Percentiles rank a stretch among this genome's conserved stretches.
Evolutionary conservation across 2,329 filamentous ascomycete species (phyloP).

Genomic region (Zymoseptoria crescenta): DNA sequence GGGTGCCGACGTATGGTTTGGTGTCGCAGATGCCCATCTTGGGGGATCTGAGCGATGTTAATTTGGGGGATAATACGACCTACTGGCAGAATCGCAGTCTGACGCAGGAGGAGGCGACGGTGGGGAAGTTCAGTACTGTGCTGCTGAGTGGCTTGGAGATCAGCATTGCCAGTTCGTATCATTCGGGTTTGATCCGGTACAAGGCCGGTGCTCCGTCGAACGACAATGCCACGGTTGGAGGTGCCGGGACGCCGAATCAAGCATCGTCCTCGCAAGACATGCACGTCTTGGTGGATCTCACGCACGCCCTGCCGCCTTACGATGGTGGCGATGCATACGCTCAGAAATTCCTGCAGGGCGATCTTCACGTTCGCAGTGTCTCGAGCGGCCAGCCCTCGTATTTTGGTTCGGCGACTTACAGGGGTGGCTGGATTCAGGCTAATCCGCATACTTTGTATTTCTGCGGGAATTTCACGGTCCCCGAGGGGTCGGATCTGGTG

Average conservation of each 20-base stretch:
- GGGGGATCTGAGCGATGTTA: conserved; percentile 33
- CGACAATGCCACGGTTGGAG: background rate
- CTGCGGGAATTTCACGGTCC: conserved; percentile 30
- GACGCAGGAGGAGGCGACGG: conserved; percentile 27
- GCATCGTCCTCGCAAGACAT: conserved; percentile 21
- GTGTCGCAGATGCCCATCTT: conserved; percentile 36
- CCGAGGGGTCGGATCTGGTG: background rate
- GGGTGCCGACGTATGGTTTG: conserved; percentile 33
- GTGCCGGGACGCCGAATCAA: background rate
- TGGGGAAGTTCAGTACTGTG: conserved; percentile 32
- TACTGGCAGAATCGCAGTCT: conserved; percentile 33
- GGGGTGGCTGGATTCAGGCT: conserved; percentile 40
- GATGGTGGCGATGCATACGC: conserved; percentile 17
- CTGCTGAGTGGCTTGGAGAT: conserved; percentile 30
- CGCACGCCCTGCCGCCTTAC: conserved; percentile 41
- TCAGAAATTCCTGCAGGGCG: conserved; percentile 14
- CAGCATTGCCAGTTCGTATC: conserved; percentile 31
- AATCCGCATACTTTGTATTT: conserved; percentile 40
- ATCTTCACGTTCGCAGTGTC: conserved; percentile 24
- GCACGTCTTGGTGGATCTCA: conserved; percentile 41
- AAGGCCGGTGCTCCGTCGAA: conserved; percentile 28
- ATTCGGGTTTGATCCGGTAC: conserved; percentile 33
- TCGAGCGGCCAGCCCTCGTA: conserved; percentile 29
- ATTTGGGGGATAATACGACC: conserved; percentile 36
- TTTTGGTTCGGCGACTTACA: conserved; percentile 41